Base-by-base conservation (phyloP, 1,284 basidiomycete species). In the Leccinum laetum region DNA sequence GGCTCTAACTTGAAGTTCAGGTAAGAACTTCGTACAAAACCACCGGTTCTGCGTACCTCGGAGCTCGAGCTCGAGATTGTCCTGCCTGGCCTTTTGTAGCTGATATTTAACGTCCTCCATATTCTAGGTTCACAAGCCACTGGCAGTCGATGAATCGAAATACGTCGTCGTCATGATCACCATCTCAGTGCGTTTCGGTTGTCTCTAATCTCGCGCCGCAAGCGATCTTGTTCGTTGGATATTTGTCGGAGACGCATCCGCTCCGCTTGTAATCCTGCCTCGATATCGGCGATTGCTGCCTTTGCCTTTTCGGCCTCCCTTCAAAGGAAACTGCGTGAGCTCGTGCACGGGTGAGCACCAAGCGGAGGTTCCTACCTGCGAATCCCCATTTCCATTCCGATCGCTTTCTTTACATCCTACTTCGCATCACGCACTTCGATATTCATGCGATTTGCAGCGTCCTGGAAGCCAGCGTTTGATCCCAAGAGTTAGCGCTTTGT, bases 31-130 rank as follows among this genome's bases (percentile, higher is more conserved):
- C 14, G 6, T 26, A 39, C 18, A 61, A 24, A 41, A 41, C 52
- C 5, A 8, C 13, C 37, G 13, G 46, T 18, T 13, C 41, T 44
- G 21, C 64, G n/a, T 73, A 90, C 90, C 80, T 75, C 88, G 83
- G 53, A 93, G 79, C 65, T 93, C 89, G 59, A 77, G 81, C 72
- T 92, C 90, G 24, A 93, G 79, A 67, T 89, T 92, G 69, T 91
- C 86, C 62, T 86, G 82, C 77, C 91, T 92, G 73, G 86, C 79
- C 64, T 81, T 82, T 44, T 87, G 84, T 18, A 93, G 75, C 37
- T 92, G 87, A 18, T 83, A 74, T 68, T 86, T 87, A 58, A 93
- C 84, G 58, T 89, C 89, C n/a, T 88, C 84, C 84, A 93, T 91
- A 69, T 92, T 90, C 91, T 93, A 68, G 21, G 53, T 58, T 60